phyloP scores from a whole-genome alignment of 306 rosid species.

The Elaeagnus macrophylla region DNA sequence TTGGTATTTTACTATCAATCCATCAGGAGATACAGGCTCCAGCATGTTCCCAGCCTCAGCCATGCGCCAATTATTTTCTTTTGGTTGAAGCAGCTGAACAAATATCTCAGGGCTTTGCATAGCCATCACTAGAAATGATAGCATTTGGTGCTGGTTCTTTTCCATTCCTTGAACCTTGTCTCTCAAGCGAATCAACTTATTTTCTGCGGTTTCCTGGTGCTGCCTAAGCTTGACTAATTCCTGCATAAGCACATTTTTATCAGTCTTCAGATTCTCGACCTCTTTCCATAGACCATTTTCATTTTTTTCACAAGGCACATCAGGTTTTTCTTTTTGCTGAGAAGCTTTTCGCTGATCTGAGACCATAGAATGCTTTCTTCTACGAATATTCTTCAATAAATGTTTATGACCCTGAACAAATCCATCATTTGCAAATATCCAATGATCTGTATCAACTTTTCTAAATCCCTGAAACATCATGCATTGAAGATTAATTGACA shows the following conservation, averaged over 20 bases:
- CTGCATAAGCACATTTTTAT: constrained; percentile 55
- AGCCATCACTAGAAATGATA: constrained; percentile 89
- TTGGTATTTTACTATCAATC: constrained; percentile 56
- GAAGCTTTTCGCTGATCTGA: constrained; percentile 42
- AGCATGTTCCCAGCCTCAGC: constrained; percentile 45
- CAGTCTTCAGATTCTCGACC: constrained; percentile 74
- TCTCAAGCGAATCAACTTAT: constrained; percentile 47
- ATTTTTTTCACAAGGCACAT: constrained; percentile 25
- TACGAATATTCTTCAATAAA: constrained; percentile 54
- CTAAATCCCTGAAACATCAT: constrained; percentile 69
- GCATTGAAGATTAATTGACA: constrained; percentile 8
- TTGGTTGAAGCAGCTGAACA: constrained; percentile 68
- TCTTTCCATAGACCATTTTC: constrained; percentile 51
- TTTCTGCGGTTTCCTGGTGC: constrained; percentile 69
- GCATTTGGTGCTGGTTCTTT: constrained; percentile 87
- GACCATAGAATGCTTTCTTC: constrained; percentile 59
- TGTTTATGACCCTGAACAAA: constrained; percentile 68
- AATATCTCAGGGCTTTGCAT: constrained; percentile 81
- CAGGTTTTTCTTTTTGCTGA: constrained; percentile 34
- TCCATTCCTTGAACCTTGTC: constrained; percentile 83
- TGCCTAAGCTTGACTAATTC: constrained; percentile 75
- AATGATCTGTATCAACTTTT: constrained; percentile 72
- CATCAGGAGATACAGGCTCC: constrained; percentile 44
- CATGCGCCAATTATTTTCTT: constrained; percentile 70
- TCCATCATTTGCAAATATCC: constrained; percentile 80